Percentiles rank a stretch among this genome's conserved stretches.
Conservation (phyloP, 1,284 basidiomycete genomes). For the Boletus chippewaensis region DNA sequence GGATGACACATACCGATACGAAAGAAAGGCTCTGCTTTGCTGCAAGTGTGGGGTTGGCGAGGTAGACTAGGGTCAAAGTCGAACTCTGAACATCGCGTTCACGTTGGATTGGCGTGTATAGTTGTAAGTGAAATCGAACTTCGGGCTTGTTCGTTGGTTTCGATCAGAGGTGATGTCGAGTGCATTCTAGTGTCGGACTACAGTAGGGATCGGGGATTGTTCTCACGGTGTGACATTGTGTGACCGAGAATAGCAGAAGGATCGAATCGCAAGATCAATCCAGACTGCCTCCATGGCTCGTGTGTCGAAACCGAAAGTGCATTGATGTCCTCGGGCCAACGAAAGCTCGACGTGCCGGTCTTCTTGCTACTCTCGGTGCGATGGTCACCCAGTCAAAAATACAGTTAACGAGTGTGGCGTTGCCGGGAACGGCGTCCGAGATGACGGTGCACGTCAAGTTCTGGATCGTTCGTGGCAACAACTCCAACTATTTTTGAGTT, state of each 20-base stretch:
- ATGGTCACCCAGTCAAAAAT: conserved; percentile 41
- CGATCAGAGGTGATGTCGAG: too few relatives aligned
- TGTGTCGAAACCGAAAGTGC: conserved; percentile 24
- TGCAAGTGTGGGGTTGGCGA: conserved; percentile 15
- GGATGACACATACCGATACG: conserved; percentile 22
- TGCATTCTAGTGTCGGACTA: too few relatives aligned
- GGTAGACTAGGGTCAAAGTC: too few relatives aligned
- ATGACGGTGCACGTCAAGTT: conserved; percentile 48
- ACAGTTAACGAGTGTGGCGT: conserved; percentile 33
- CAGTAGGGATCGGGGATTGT: too few relatives aligned
- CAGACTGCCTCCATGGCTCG: conserved; percentile 28
- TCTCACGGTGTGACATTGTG: too few relatives aligned
- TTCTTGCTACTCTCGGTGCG: conserved; percentile 24
- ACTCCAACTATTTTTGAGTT: too few relatives aligned
- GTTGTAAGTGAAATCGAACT: too few relatives aligned
- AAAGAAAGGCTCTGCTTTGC: conserved; percentile 30
- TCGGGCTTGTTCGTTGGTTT: too few relatives aligned
- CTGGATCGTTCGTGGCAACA: conserved; percentile 12
- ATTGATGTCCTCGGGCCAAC: conserved; percentile 44
- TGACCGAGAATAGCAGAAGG: too few relatives aligned
- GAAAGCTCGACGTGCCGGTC: conserved; percentile 27
- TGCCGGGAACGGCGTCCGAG: conserved; percentile 39
- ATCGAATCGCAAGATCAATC: too few relatives aligned
- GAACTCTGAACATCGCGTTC: too few relatives aligned
- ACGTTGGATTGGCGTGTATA: too few relatives aligned